A percentile compares a stretch with the other conserved stretches of the same genome.
These are phyloP conservation scores for Millerago galiae DNA, from an alignment of 805 yeast species.

Conservation along the genomic window DNA sequence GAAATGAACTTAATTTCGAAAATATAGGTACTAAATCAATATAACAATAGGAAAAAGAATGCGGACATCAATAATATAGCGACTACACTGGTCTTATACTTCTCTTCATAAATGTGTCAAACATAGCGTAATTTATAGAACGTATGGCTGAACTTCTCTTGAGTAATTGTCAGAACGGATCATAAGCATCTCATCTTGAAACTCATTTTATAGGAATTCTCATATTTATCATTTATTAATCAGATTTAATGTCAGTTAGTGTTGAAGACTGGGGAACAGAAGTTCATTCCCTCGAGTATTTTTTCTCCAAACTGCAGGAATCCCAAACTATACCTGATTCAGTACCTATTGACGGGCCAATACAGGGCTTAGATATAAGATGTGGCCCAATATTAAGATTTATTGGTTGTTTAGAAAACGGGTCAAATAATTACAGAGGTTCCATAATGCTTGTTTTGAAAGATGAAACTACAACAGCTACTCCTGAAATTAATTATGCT, in stretches of 20 bases:
- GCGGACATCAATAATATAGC: no score
- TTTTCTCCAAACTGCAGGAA: constrained; percentile 1
- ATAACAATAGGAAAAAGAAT: no score
- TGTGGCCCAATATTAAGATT: constrained; percentile 80
- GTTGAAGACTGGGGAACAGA: constrained; percentile 4
- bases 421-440: constrained; percentile 52
- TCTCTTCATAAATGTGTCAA: no score
- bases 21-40: no score
- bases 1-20: no score
- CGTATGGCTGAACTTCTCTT: no score
- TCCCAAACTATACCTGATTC: constrained; percentile 10
- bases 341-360: constrained; percentile 10
- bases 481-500: constrained; percentile 20
- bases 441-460: constrained; percentile 57
- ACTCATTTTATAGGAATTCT: no score
- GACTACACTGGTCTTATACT: no score
- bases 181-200: no score
- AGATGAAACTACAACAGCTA: constrained; percentile 29
- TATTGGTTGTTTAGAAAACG: constrained; percentile 53
- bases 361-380: constrained; percentile 34
- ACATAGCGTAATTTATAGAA: no score
- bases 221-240: no score
- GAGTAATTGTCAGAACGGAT: no score
- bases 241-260: neutral
- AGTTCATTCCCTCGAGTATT: neutral